Base-by-base conservation (phyloP, 108 stramenopile genomes). In the Thalassiosira profunda region DNA sequence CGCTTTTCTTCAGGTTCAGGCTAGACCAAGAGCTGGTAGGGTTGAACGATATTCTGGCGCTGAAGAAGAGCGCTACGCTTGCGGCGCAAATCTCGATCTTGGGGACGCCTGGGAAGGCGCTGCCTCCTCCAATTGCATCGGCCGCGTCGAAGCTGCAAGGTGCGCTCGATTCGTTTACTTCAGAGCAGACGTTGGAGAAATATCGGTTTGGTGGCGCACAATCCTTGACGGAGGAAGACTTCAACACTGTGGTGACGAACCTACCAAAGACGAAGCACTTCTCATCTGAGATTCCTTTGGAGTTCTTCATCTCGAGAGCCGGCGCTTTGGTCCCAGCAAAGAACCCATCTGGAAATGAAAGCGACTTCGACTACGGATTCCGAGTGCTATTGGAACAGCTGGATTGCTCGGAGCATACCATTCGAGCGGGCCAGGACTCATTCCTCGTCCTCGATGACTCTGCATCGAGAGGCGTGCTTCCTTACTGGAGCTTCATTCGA, bases 131-230 rank as follows among this genome's bases (percentile, higher is more conserved):
- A 7, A 87, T 89, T 62, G 30, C 61, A 56, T 37, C 35, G 10
- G 77, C 79, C 34, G 67, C 68, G 15, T 68, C 62, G 25, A 74
- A 84, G 54, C 59, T 89, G 14, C 44, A 49, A 29, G 33, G 57
- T 28, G 58, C 76, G 9, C 48, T 93, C 44, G 86, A 74, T 49
- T 73, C 84, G 15, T 87, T 85, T 52, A 59, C 76, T 35, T 81
- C 87, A 0, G 89, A 90, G 58, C 89, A 84, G 51, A 84, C 66
- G 5, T 75, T 93, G 12, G 89, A 89, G 55, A 77, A 81, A 33
- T 67, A 89, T 49, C 58, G 77, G 12, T 67, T 75, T 38, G 12
- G 55, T 4, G 82, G 84, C 24, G 12, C 4, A 5, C 8, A 49
- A 25, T 56, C 49, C 9, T 62, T 82, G 47, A 71, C 81, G 14